Evolutionary conservation across 306 rosid species (phyloP).

Genomic region (Fragaria ananassa): DNA sequence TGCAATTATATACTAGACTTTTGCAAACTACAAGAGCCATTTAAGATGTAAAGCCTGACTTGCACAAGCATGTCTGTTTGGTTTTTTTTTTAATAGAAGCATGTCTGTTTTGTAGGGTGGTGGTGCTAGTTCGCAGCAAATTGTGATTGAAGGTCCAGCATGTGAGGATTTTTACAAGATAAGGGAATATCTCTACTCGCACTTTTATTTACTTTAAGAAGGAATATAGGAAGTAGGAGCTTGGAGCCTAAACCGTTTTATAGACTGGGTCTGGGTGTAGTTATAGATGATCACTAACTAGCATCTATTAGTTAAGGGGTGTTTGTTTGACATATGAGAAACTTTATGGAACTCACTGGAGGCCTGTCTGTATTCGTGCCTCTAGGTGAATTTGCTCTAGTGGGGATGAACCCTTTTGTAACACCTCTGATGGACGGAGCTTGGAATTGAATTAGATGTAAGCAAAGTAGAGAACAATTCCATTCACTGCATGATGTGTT

Average conservation of each 20-base stretch:
- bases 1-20: slow-evolving; percentile 11
- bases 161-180: slow-evolving; percentile 89
- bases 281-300: not conserved
- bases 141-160: slow-evolving; percentile 84
- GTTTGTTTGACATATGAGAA: not conserved
- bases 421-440: not conserved
- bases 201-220: slow-evolving; percentile 70
- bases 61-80: not conserved
- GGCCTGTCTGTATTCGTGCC: not conserved
- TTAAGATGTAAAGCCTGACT: slow-evolving; percentile 18
- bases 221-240: not conserved
- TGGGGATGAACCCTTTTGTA: not conserved
- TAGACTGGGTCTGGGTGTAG: not conserved
- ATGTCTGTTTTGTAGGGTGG: slow-evolving; percentile 54
- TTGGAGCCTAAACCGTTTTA: not conserved
- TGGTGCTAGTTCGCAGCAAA: slow-evolving; percentile 83
- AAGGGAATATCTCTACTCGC: slow-evolving; percentile 72
- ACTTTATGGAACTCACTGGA: not conserved
- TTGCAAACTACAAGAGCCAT: not conserved
- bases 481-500: not conserved
- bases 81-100: too few species aligned
- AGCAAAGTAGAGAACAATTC: not conserved
- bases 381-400: not conserved
- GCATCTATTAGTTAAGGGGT: not conserved
- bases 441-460: not conserved